Evolutionary conservation across 805 yeast genomes (phyloP), one percentile per base, ranked within the genome.

Genomic region (Ogataea nakhonphanomensis): DNA sequence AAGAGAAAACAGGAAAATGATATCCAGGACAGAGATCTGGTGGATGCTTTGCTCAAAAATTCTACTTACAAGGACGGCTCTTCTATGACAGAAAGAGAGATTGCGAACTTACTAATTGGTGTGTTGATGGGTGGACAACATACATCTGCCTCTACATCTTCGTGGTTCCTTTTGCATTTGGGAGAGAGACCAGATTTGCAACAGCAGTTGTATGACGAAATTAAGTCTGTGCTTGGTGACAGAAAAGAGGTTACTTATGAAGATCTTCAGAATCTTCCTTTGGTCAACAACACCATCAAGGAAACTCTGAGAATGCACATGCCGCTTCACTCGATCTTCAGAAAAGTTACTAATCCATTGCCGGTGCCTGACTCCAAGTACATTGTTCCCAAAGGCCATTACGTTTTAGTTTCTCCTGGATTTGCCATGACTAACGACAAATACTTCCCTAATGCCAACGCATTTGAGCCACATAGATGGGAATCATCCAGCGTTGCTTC

Each of bases 101-200:
- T 93, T 58, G 93, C 98, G 35, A 85, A 90, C 66, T 72, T 93
- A 64, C 71, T 89, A 63, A 91, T 93, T 65, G 99, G 98, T 64
- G 84, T 93, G 40, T 73, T 93, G 46, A 93, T 93, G 99, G 99
- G 99, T 57, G 99, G 99, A 48, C 99, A 93, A 71, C 99, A 93
- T 65, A 93, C 99, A 21, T 84, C 95, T 48, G 93, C 98, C 31
- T 77, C 98, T 17, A 93, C 99, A 15, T 85, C 95, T 29, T 84
- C 97, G 12, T 93, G 99, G 99, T 80, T 81, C 58, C 70, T 93
- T 59, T 74, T 93, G 50, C 98, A 93, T 61, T 73, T 93, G 46
- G 97, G 89, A 50, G 95, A 84, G 55, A 73, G 78, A 56, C 95
- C 95, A 33, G 84, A 85, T 29, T 68, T 91, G 46, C 96, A 88